Base-by-base conservation (phyloP, 2,329 filamentous ascomycete genomes). In the Akanthomyces muscarius region DNA sequence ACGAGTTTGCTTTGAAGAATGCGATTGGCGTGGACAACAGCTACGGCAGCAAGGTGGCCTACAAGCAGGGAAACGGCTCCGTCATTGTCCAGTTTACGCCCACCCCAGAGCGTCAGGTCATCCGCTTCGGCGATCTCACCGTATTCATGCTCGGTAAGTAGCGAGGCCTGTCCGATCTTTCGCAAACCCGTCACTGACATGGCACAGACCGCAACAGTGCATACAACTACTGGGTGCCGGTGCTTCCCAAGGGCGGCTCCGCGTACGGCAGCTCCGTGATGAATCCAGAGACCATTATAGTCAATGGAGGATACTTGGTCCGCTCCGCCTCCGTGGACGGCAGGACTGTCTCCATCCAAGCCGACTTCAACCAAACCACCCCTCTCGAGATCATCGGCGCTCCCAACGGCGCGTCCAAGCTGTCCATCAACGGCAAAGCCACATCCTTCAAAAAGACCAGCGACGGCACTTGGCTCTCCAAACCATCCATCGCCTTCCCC, bases 291-390 rank as follows among this genome's bases (percentile, higher is more conserved):
- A 67, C 81, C 74, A 78, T 89, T 21, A 86, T 91, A 47, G 73
- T 88, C 57, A 83, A 87, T 64, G 87, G 83, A 0, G 84, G 85
- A 11, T 89, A 90, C 68, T 79, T 91, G 0, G 71, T 89, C 42
- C 83, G 89, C 7, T 85, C 82, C 0, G 86, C 86, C 0, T 79
- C 80, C 3, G 72, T 88, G 1, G 68, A 82, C 5, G 84, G 81
- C 2, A 77, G 76, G n/a, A 80, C 81, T 1, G 77, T 94, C 5
- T 78, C 83, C 14, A 72, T 94, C 3, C 83, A 83, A 4, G 90
- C 88, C 3, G 90, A 95, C 69, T 80, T 93, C 65, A 93, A 94
- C 68, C 73, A 80, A 0, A 91, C 89, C 0, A 86, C 87, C 0
- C 69, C 83, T 0, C 74, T 94, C 16, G 89, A 92, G 66, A 78